Conservation (phyloP, 768 basidiomycete species). For the Nevesoporus exiguus region DNA sequence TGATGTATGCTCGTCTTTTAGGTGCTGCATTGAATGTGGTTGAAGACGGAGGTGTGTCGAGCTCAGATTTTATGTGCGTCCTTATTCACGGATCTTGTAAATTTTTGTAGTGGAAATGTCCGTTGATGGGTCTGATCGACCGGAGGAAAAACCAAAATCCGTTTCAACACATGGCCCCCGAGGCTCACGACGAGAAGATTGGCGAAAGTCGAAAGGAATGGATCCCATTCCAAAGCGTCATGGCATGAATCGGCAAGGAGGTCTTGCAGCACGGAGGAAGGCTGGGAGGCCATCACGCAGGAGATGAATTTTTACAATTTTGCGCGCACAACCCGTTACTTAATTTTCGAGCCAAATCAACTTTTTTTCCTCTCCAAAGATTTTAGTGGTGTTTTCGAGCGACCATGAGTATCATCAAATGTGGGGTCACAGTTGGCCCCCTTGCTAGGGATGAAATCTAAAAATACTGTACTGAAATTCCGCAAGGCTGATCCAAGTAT, state of each 20-base stretch:
- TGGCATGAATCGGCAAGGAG: slow-evolving; percentile 68
- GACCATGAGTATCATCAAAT: background rate
- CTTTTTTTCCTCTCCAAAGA: background rate
- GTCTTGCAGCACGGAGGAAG: slow-evolving; percentile 55
- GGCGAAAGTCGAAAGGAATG: slow-evolving; percentile 80
- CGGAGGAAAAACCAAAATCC: slow-evolving; percentile 30
- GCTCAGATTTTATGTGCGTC: background rate
- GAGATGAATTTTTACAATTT: slow-evolving; percentile 42
- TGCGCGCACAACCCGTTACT: too few relatives aligned
- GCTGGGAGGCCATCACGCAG: slow-evolving; percentile 69
- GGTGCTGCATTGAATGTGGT: slow-evolving; percentile 12
- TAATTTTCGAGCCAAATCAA: too few relatives aligned
- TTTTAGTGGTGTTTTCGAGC: background rate
- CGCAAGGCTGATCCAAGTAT: background rate
- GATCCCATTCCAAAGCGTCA: slow-evolving; percentile 44
- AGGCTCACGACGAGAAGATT: slow-evolving; percentile 71
- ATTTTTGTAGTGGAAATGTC: slow-evolving; percentile 48
- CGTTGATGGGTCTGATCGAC: slow-evolving; percentile 38
- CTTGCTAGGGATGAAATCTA: slow-evolving; percentile 4
- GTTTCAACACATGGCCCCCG: slow-evolving; percentile 85
- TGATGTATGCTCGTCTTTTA: slow-evolving; percentile 17
- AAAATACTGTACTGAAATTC: slow-evolving; percentile 14
- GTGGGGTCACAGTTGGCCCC: background rate
- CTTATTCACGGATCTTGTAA: slow-evolving; percentile 6
- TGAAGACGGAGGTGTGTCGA: slow-evolving; percentile 22